Percentiles rank a stretch among this genome's conserved stretches.
Conservation (phyloP, 75 land plant genomes). For the Larix kaempferi region DNA sequence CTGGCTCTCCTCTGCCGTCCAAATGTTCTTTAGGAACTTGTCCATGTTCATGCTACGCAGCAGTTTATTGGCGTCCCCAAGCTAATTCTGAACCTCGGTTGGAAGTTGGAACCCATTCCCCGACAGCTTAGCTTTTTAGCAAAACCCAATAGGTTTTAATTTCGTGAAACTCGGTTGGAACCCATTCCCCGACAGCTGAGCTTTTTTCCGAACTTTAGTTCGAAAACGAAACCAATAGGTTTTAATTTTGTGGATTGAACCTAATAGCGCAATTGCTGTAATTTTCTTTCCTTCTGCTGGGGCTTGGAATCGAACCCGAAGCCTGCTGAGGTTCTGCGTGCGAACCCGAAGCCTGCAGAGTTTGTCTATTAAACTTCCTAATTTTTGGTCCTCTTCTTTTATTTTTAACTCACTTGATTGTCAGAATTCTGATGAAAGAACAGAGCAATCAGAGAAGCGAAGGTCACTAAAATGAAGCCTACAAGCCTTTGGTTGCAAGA, state of each 20-base stretch:
- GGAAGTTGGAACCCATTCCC: conserved; percentile 18
- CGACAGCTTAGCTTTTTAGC: too few species aligned
- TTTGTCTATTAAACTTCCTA: not conserved
- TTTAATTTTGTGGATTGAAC: too few species aligned
- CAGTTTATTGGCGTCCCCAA: conserved; percentile 67
- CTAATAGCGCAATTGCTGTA: too few species aligned
- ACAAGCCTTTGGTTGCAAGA: conserved; percentile 2
- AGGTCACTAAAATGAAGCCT: not conserved
- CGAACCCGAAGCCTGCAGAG: not conserved
- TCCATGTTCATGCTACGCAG: conserved; percentile 78
- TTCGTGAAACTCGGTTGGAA: conserved; percentile 15
- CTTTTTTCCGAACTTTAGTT: not conserved
- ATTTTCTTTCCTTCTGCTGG: too few species aligned
- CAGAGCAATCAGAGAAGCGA: not conserved
- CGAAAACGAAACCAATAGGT: too few species aligned
- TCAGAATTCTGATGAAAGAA: not conserved
- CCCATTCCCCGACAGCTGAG: conserved; percentile 14
- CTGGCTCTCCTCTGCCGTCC: conserved; percentile 55
- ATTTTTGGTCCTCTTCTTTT: not conserved
- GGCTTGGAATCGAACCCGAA: not conserved
- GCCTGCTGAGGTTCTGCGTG: too few species aligned
- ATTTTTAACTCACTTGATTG: not conserved
- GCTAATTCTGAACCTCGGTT: conserved; percentile 44
- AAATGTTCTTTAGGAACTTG: conserved; percentile 70
- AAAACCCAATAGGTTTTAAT: too few species aligned